Conservation (phyloP, 164 flowering plant species). For the Houttuynia cordata region DNA sequence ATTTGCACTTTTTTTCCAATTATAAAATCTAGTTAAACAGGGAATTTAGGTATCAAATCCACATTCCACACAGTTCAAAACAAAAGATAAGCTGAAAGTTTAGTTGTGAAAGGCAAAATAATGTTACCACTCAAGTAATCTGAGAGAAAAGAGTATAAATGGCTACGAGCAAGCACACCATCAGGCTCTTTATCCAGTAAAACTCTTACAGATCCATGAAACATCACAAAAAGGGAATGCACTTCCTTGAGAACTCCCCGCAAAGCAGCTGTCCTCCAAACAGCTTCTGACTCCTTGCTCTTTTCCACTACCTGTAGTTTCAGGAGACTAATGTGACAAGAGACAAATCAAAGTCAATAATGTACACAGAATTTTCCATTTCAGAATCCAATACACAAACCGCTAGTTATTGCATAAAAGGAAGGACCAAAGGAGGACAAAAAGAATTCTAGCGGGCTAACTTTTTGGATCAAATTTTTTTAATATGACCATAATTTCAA, state of each 20-base stretch:
- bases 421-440: no score
- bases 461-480: no score
- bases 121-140: slow-evolving; percentile 82
- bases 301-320: slow-evolving; percentile 72
- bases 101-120: slow-evolving; percentile 5
- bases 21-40: slow-evolving; percentile 70
- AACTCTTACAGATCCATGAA: slow-evolving; percentile 76
- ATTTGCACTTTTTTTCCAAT: slow-evolving; percentile 74
- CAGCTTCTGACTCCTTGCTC: slow-evolving; percentile 59
- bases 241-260: slow-evolving; percentile 73
- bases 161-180: slow-evolving; percentile 63
- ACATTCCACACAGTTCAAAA: background rate
- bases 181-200: slow-evolving; percentile 79
- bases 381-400: background rate
- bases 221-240: slow-evolving; percentile 85
- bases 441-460: no score
- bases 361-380: background rate
- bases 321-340: slow-evolving; percentile 1
- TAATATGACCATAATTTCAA: no score
- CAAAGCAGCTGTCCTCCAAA: slow-evolving; percentile 70
- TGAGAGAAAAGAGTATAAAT: slow-evolving; percentile 64
- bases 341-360: background rate
- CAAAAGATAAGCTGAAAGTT: background rate
- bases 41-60: slow-evolving; percentile 17
- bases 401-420: no score